Evolutionary conservation across 345 rosid genomes (phyloP).

Genomic region (Linum trigynum): DNA sequence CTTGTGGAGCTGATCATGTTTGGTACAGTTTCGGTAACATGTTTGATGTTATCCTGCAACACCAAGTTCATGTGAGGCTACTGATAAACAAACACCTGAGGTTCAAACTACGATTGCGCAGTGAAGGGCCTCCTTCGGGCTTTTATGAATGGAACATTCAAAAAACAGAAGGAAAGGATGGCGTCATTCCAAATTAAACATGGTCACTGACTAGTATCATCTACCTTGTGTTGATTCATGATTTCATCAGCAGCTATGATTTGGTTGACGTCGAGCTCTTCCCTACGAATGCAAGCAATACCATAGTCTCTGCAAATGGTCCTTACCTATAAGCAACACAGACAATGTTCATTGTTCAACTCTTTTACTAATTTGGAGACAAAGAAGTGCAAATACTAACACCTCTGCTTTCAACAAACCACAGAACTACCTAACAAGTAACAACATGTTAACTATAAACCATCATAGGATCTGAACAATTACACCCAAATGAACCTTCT

Average conservation of each 20-base stretch:
- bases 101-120: too few relatives aligned
- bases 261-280: slow-evolving; percentile 61
- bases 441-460: too few relatives aligned
- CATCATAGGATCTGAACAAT: too few relatives aligned
- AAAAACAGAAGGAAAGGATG: too few relatives aligned
- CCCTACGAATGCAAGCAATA: slow-evolving; percentile 75
- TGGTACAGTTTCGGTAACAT: slow-evolving; percentile 56
- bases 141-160: too few relatives aligned
- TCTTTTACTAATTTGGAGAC: neutral
- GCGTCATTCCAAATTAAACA: too few relatives aligned
- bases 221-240: slow-evolving; percentile 43
- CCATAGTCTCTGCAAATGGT: slow-evolving; percentile 68
- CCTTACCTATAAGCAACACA: slow-evolving; percentile 33
- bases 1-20: slow-evolving; percentile 82
- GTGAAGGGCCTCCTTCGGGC: too few relatives aligned
- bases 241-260: slow-evolving; percentile 40
- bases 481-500: too few relatives aligned
- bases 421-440: too few relatives aligned
- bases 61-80: neutral
- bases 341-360: neutral
- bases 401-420: too few relatives aligned
- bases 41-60: slow-evolving; percentile 50
- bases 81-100: too few relatives aligned
- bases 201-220: slow-evolving; percentile 7
- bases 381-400: too few relatives aligned